Base-by-base conservation (phyloP, 2,329 filamentous ascomycete genomes). In the Fonsecaea erecta region DNA sequence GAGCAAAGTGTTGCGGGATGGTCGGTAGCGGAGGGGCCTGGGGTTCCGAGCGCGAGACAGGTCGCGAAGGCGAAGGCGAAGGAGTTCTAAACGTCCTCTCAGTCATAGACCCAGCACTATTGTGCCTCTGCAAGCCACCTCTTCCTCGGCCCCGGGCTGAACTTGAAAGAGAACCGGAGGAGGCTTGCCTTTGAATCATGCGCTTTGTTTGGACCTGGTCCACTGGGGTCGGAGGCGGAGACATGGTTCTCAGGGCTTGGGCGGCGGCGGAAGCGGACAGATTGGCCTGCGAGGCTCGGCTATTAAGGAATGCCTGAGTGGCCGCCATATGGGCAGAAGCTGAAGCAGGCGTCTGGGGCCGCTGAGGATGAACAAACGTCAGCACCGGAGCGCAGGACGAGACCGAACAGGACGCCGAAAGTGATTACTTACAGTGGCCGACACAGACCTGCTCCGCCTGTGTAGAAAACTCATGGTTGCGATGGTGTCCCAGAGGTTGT, bases 191-290 rank as follows among this genome's bases (percentile, higher is more conserved):
- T 72, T 92, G 87, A 66, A 87, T 77, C 74, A 90, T 93, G 74
- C 93, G 90, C 81, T 94, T 97, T 5, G 94, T 96, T 77, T 96
- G 90, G 52, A 96, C 87, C 74, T 92, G 87, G 75, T 87, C 89
- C 63, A 97, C 89, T 71, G 88, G 88, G 58, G 89, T 94, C 24
- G 92, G 93, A 1, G 90, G 88, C 58, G 88, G 88, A 9, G 92
- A 89, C 71, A 90, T 87, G 52, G 90, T 90, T 74, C 90, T 88
- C 64, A 98, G 84, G 16, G 92, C 93, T 6, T 94, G 93, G 12
- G 94, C 94, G 6, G 93, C 91, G 34, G 90, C 89, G 46, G 93
- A 96, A 37, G 90, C 89, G 48, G 93, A 96, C 51, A 97, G 83
- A 64, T 86, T 87, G 65, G 81, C 82, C 77, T 85, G 85, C 71